These are phyloP conservation scores for Tylopilus sp. DNA, from an alignment of 768 basidiomycete genomes.

Conservation along the genomic window DNA sequence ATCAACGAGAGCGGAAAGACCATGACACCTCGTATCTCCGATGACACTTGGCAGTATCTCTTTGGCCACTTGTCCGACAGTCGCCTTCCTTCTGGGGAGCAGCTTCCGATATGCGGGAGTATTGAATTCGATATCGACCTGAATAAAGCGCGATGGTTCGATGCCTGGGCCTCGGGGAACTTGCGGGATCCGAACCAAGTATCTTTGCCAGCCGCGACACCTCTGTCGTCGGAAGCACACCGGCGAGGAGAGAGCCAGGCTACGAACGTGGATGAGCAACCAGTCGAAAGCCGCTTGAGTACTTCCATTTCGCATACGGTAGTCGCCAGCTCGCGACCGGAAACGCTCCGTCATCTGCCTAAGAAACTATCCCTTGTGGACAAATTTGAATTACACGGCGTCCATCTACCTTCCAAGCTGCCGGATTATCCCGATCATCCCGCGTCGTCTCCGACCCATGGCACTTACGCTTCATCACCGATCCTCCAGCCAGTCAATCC, in stretches of 20 bases:
- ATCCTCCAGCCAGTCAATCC: constrained; percentile 63
- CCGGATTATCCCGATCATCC: not conserved
- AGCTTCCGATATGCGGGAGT: constrained; percentile 65
- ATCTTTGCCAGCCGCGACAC: constrained; percentile 35
- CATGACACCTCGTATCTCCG: constrained; percentile 69
- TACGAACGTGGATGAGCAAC: constrained; percentile 40
- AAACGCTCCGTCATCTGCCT: constrained; percentile 50
- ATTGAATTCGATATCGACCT: constrained; percentile 88
- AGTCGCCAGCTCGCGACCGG: constrained; percentile 20
- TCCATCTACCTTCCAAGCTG: constrained; percentile 34
- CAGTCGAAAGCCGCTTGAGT: constrained; percentile 35
- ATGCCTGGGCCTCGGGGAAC: constrained; percentile 62
- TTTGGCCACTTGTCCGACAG: constrained; percentile 62
- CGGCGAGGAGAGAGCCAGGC: constrained; percentile 54
- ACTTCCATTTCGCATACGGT: constrained; percentile 17
- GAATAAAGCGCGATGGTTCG: constrained; percentile 73
- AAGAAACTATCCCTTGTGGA: constrained; percentile 69
- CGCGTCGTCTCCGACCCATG: constrained; percentile 14
- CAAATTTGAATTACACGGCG: constrained; percentile 47
- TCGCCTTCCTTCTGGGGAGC: constrained; percentile 29
- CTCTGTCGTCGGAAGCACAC: constrained; percentile 39
- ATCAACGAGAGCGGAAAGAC: constrained; percentile 52
- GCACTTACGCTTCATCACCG: constrained; percentile 48
- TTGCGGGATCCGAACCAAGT: constrained; percentile 42
- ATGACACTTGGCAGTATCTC: constrained; percentile 72